phyloP scores from a whole-genome alignment of 257 asterid species.

The Petunia axillaris region DNA sequence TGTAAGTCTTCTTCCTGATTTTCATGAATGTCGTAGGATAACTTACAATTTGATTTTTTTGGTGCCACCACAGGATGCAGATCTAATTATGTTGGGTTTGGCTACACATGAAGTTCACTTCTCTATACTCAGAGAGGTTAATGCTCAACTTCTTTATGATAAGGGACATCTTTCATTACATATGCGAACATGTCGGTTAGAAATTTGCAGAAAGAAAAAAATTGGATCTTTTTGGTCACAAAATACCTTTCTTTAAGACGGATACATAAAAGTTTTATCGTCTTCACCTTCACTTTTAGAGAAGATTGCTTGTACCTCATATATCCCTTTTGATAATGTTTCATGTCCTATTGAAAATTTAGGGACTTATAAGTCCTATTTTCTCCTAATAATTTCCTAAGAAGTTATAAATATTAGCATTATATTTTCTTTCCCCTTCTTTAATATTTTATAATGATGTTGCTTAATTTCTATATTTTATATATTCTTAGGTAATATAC shows the following conservation, averaged over 20 bases:
- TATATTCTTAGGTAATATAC: background rate
- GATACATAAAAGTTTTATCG: background rate
- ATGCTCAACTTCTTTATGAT: conserved; percentile 7
- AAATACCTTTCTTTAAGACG: background rate
- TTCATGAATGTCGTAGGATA: background rate
- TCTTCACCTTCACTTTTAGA: background rate
- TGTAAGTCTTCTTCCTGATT: conserved; percentile 3
- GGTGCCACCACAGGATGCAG: conserved; percentile 57
- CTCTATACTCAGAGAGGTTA: conserved; percentile 69
- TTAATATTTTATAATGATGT: background rate
- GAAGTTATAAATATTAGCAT: background rate
- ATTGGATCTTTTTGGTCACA: background rate
- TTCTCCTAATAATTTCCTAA: background rate
- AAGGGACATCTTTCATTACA: background rate
- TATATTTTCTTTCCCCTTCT: background rate
- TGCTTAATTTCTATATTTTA: background rate
- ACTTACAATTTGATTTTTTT: conserved; percentile 3
- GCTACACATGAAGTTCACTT: conserved; percentile 69
- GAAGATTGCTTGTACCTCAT: background rate
- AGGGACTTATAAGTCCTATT: background rate
- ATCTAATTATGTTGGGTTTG: conserved; percentile 67
- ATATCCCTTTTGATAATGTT: background rate
- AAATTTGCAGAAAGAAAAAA: conserved; percentile 9
- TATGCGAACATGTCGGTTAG: background rate
- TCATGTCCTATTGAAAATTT: background rate